phyloP scores from a whole-genome alignment of 1,284 basidiomycete genomes.

The Leccinum subatratum region DNA sequence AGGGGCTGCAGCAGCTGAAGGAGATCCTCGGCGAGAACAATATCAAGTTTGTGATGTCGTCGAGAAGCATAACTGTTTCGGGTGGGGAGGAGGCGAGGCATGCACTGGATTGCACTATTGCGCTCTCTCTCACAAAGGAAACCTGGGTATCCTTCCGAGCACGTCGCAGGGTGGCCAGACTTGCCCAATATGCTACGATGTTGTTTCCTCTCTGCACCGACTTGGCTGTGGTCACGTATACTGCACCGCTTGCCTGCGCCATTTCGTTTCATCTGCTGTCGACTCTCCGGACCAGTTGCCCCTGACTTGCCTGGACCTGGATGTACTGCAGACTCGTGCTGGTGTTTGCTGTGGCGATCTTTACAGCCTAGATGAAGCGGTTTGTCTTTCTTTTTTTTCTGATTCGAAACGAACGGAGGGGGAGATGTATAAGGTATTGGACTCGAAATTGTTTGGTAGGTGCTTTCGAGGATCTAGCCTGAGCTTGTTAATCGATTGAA shows the following conservation, averaged over 20 bases:
- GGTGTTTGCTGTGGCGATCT: too few relatives aligned
- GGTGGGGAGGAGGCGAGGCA: constrained; percentile 49
- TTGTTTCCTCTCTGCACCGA: constrained; percentile 39
- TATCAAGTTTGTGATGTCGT: constrained; percentile 38
- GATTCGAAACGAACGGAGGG: too few relatives aligned
- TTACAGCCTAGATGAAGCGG: too few relatives aligned
- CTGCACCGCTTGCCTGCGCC: constrained; percentile 48
- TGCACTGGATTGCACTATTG: constrained; percentile 39
- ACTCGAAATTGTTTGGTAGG: constrained; percentile 25
- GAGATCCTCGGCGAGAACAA: constrained; percentile 49
- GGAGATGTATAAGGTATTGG: too few relatives aligned
- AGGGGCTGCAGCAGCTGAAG: constrained; percentile 42
- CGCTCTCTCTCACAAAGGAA: constrained; percentile 36
- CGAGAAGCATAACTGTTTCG: constrained; percentile 39
- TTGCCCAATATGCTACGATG: constrained; percentile 52
- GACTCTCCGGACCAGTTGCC: constrained; percentile 44
- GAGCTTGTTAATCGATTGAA: too few relatives aligned
- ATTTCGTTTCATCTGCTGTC: constrained; percentile 44
- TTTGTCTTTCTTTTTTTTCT: too few relatives aligned
- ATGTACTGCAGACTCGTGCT: too few relatives aligned
- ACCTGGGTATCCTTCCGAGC: constrained; percentile 5
- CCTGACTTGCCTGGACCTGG: constrained; percentile 39
- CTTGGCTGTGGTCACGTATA: constrained; percentile 53
- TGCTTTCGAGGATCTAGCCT: constrained; percentile 23
- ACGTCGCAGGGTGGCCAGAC: constrained; percentile 20